phyloP scores from a whole-genome alignment of 2,329 filamentous ascomycete species.

The Penicillium sp. region DNA sequence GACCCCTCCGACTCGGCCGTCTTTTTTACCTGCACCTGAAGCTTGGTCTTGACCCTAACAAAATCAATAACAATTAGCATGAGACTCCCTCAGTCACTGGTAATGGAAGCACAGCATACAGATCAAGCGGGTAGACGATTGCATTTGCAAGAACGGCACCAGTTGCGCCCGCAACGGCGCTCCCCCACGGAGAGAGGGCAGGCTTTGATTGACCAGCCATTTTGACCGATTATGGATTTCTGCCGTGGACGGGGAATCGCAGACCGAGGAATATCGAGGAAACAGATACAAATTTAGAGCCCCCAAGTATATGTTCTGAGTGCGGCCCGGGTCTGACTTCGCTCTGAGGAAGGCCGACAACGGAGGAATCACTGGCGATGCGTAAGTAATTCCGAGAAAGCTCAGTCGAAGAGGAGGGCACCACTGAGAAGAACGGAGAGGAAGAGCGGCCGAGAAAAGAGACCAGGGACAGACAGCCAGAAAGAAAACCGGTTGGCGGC shows the following conservation, averaged over 20 bases:
- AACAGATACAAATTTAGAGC: background rate
- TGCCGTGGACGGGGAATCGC: background rate
- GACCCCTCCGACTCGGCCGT: slow-evolving; percentile 53
- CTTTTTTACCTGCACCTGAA: slow-evolving; percentile 89
- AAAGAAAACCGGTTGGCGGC: slow-evolving; percentile 20
- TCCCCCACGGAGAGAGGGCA: slow-evolving; percentile 86
- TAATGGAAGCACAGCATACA: slow-evolving; percentile 64
- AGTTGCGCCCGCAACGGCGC: slow-evolving; percentile 87
- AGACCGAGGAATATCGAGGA: background rate
- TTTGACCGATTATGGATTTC: slow-evolving; percentile 5
- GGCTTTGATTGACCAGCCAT: slow-evolving; percentile 68
- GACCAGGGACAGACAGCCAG: slow-evolving; percentile 9
- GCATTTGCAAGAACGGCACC: slow-evolving; percentile 95
- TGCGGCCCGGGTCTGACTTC: background rate
- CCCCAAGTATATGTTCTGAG: background rate
- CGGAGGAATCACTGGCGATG: slow-evolving; percentile 17
- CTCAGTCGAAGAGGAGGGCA: slow-evolving; percentile 4
- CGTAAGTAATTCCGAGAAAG: slow-evolving; percentile 11
- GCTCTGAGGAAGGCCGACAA: slow-evolving; percentile 10
- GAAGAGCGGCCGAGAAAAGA: slow-evolving; percentile 12
- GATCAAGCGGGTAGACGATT: slow-evolving; percentile 93
- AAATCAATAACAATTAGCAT: slow-evolving; percentile 24
- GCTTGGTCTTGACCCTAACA: slow-evolving; percentile 87
- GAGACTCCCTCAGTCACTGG: background rate
- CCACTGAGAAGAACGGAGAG: background rate